Conservation (phyloP, 169 alveolate species). For the Cardiosporidium cionae region DNA sequence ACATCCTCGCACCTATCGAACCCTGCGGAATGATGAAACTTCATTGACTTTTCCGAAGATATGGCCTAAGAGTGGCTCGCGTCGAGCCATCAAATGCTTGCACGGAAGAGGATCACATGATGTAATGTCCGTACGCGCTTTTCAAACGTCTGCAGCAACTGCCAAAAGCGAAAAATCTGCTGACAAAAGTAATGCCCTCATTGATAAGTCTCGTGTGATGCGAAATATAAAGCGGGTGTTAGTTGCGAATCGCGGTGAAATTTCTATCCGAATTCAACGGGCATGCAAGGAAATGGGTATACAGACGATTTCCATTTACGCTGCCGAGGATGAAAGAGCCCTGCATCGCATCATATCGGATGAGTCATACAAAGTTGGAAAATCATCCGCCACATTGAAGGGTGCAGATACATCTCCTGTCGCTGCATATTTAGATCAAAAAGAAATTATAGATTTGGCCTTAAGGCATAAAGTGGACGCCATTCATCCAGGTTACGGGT, state of each 20-base stretch:
- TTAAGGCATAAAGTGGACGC: background rate
- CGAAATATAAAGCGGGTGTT: conserved; percentile 51
- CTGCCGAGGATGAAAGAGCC: conserved; percentile 33
- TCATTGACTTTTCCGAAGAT: too few relatives aligned
- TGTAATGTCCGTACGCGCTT: too few relatives aligned
- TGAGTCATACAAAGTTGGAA: background rate
- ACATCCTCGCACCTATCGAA: too few relatives aligned
- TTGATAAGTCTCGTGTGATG: too few relatives aligned
- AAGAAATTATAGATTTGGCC: conserved; percentile 8
- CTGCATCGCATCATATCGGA: conserved; percentile 5
- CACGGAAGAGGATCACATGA: too few relatives aligned
- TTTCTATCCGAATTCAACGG: conserved; percentile 66
- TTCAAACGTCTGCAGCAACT: too few relatives aligned
- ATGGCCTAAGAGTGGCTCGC: too few relatives aligned
- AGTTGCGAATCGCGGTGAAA: conserved; percentile 78
- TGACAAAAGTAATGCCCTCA: too few relatives aligned
- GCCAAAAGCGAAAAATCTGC: too few relatives aligned
- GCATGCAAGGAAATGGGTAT: conserved; percentile 61
- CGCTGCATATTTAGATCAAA: conserved; percentile 8
- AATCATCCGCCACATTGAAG: too few relatives aligned
- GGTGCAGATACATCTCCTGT: conserved; percentile 8
- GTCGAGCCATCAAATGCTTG: too few relatives aligned
- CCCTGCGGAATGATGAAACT: too few relatives aligned
- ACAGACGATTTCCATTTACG: conserved; percentile 61
- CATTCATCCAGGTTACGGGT: conserved; percentile 63